Percentiles rank a stretch among this genome's conserved stretches.
Evolutionary conservation across 2,329 filamentous ascomycete species (phyloP).

Genomic region (Bipolaris gigantea): DNA sequence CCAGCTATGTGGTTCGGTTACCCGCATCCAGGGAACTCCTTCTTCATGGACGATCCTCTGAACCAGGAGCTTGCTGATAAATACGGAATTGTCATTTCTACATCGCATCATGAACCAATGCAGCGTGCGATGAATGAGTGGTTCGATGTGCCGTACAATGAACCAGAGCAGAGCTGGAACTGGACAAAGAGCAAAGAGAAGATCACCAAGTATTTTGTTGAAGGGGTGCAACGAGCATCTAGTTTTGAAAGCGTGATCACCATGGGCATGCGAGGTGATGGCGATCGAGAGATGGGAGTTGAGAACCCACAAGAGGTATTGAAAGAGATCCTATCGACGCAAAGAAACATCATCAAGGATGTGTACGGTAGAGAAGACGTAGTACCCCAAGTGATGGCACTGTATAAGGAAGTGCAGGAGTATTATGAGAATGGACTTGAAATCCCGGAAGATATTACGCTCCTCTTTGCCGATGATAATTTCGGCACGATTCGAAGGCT

Average conservation of each 20-base stretch:
- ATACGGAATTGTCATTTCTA: conserved; percentile 70
- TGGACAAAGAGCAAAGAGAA: conserved; percentile 32
- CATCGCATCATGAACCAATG: conserved; percentile 72
- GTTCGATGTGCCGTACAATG: conserved; percentile 6
- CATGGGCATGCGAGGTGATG: conserved; percentile 66
- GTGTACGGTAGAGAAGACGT: conserved; percentile 14
- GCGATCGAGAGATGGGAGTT: conserved; percentile 57
- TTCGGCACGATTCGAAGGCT: conserved; percentile 65
- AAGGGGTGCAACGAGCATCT: conserved; percentile 49
- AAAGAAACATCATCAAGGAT: conserved; percentile 16
- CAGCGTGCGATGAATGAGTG: conserved; percentile 54
- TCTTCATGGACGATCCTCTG: conserved; percentile 67
- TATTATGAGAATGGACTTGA: conserved; percentile 65
- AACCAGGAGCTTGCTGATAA: conserved; percentile 70
- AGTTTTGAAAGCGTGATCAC: conserved; percentile 68
- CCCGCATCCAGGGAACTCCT: conserved; percentile 55
- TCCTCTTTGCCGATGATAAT: conserved; percentile 70
- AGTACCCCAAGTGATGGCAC: conserved; percentile 5
- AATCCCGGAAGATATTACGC: conserved; percentile 64
- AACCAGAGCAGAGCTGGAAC: conserved; percentile 30
- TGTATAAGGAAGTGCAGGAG: conserved; percentile 59
- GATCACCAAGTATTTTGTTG: conserved; percentile 32
- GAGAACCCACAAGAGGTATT: conserved; percentile 21
- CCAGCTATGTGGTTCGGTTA: conserved; percentile 61
- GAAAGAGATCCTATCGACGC: conserved; percentile 18